These are phyloP conservation scores for Guadua angustifolia DNA, from an alignment of 176 grass and related monocot genomes.

Conservation along the genomic window DNA sequence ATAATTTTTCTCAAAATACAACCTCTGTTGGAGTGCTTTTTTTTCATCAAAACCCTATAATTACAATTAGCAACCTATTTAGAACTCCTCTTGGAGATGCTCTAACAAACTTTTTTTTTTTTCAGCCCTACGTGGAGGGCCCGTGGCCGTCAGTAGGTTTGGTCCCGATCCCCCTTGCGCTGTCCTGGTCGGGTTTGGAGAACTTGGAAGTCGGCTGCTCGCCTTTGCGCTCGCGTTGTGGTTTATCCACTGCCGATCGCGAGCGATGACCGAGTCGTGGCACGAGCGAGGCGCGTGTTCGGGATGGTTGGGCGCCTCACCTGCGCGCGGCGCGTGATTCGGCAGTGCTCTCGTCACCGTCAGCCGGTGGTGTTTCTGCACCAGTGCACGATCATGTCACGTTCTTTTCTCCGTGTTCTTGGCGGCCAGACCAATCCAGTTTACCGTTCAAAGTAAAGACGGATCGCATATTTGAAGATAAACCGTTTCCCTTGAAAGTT, in stretches of 20 bases:
- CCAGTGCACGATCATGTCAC: neutral
- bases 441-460: no score
- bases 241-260: conserved; percentile 26
- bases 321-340: neutral
- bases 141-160: conserved; percentile 18
- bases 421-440: neutral
- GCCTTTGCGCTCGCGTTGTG: neutral
- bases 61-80: no score
- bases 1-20: no score
- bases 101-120: no score
- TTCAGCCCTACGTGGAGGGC: conserved; percentile 36
- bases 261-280: conserved; percentile 3
- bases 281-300: neutral
- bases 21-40: no score
- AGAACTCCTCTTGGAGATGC: no score
- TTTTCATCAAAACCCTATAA: no score
- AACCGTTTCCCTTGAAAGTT: no score
- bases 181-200: neutral
- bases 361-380: neutral
- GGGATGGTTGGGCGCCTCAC: neutral
- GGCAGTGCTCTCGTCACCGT: conserved; percentile 20
- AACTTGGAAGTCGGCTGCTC: conserved; percentile 22
- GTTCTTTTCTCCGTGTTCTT: neutral
- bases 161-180: neutral
- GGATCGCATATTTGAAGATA: no score